Base-by-base conservation (phyloP, 2,329 filamentous ascomycete species). In the Dothideomycetes sp. region DNA sequence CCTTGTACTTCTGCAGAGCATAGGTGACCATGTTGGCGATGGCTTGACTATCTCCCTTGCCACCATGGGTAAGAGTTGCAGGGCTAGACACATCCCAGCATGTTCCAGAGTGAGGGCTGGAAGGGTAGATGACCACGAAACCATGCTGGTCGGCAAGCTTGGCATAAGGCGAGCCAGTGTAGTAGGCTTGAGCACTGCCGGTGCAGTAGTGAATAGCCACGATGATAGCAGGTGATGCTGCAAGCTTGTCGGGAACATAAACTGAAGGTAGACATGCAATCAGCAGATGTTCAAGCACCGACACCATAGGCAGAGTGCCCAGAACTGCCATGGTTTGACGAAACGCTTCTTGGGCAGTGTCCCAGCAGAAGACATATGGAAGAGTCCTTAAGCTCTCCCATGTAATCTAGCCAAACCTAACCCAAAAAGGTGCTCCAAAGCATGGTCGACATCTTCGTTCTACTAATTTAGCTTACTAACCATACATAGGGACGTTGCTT, bases 21-120 rank as follows among this genome's bases (percentile, higher is more conserved):
- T 74, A 77, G 27, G 57, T 62, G 33, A 78, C 73, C 74, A 79
- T 78, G 51, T 72, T 75, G 17, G 68, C 70, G 43, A 80, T 74
- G 0, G 65, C 64, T 29, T 70, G 68, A 34, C 65, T 71, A 54
- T 79, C 71, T 3, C 72, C 71, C 16, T 74, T 74, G 6, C 71
- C 74, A 41, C 72, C 64, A 49, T 75, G 74, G 3, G 65, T 70
- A 2, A 79, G 63, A 0, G 73, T 64, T 8, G 64, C 64, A 27
- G 64, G 63, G 8, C 68, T 74, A 4, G 70, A 71, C 2, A 78
- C 71, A 44, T 78, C 75, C 74, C 74, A 78, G 59, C 75, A 78
- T 59, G 62, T 60, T 5, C 63, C 71, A n/a, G 55, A 55, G 49
- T 71, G 68, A 0, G 71, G 70, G 2, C 67, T 68, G 48, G 67